Evolutionary conservation across 768 basidiomycete genomes (phyloP).

Genomic region (Mycena rosella): DNA sequence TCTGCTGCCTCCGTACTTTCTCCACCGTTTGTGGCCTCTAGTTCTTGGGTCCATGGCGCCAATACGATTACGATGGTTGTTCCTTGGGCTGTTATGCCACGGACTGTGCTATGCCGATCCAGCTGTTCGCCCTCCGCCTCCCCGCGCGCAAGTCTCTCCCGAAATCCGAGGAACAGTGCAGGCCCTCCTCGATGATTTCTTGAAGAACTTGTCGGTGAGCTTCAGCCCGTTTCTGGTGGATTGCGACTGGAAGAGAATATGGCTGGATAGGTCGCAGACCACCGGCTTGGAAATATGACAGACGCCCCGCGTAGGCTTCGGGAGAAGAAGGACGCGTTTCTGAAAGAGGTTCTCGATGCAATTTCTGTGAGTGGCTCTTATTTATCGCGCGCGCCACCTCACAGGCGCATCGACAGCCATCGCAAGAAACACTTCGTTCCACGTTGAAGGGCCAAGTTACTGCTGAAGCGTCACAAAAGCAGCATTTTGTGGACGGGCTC

Average conservation of each 20-base stretch:
- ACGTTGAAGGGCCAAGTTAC: background rate
- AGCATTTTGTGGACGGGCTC: slow-evolving; percentile 32
- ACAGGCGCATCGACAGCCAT: slow-evolving; percentile 17
- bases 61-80: background rate
- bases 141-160: background rate
- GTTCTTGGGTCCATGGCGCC: too few species aligned
- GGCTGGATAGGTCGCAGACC: slow-evolving; percentile 1
- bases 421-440: slow-evolving; percentile 3
- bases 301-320: slow-evolving; percentile 8
- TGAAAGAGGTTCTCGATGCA: slow-evolving; percentile 18
- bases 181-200: slow-evolving; percentile 29
- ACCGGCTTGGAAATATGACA: slow-evolving; percentile 9
- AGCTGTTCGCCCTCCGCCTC: background rate
- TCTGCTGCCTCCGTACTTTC: background rate
- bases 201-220: slow-evolving; percentile 31
- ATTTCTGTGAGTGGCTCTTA: slow-evolving; percentile 11
- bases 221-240: background rate
- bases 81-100: background rate
- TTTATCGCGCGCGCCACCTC: background rate
- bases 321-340: slow-evolving; percentile 30
- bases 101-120: background rate
- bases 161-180: slow-evolving; percentile 30
- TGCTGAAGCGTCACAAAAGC: slow-evolving; percentile 12
- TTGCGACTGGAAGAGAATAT: background rate
- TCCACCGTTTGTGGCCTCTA: background rate